phyloP scores from a whole-genome alignment of 305 asterid genomes.

The Plantago coronopus region DNA sequence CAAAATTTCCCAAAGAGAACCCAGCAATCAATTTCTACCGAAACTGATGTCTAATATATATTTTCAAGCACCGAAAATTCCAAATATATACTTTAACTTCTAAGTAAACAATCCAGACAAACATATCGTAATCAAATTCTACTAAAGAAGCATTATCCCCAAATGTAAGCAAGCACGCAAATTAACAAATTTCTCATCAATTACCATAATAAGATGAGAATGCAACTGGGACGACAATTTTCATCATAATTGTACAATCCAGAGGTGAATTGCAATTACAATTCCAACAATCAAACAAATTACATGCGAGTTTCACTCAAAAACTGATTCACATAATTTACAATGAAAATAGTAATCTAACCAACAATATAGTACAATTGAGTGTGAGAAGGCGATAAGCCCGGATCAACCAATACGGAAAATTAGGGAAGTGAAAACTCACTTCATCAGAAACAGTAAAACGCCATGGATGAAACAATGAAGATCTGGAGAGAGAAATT shows the following conservation, averaged over 20 bases:
- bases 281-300: slow-evolving; percentile 19
- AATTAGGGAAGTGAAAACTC: slow-evolving; percentile 20
- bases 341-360: slow-evolving; percentile 6
- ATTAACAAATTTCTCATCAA: neutral
- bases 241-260: neutral
- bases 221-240: no score
- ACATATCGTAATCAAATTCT: neutral
- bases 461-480: slow-evolving; percentile 24
- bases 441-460: slow-evolving; percentile 30
- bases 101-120: neutral
- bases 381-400: no score
- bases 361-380: no score
- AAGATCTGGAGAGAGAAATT: slow-evolving; percentile 36
- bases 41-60: neutral
- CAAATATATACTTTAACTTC: neutral
- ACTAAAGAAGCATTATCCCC: neutral
- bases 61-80: neutral
- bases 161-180: neutral
- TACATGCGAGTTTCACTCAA: neutral
- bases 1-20: neutral
- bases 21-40: neutral
- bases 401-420: no score
- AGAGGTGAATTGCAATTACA: slow-evolving; percentile 1
- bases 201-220: no score
- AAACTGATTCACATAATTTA: neutral